Base-by-base conservation (phyloP, 2,329 filamentous ascomycete species). In the Pestalotiopsis fici region DNA sequence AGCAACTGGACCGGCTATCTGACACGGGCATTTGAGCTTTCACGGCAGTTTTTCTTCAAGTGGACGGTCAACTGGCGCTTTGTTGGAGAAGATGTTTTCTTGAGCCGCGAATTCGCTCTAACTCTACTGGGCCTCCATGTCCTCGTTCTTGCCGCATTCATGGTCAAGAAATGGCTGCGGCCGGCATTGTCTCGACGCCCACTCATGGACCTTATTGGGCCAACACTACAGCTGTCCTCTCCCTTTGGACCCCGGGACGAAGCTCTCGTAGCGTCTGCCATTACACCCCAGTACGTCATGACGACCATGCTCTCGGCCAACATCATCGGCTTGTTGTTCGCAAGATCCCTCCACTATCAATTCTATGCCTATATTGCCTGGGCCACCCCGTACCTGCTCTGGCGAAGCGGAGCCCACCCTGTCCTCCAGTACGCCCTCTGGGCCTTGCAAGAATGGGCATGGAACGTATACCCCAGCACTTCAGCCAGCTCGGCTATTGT, bases 61-160 rank as follows among this genome's bases (percentile, higher is more conserved):
- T 99, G 96, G 96, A 99, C 96, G 0, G 96, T 99, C 72, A 99
- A 99, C 80, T 99, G 96, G 96, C 90, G 95, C 65, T 98, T 98
- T 78, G 81, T 98, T n/a, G 91, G 92, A 18, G 94, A 98, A 79
- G 88, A 92, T 6, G 80, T 83, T 0, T 99, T 99, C 74, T 86
- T 97, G 59, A 87, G 85, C 72, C 87, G 83, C 68, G 77, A 82
- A 2, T 97, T 97, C 76, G 88, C 94, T 28, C 73, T 91, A 21
- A 79, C 81, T 15, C 85, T 98, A 63, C 83, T 97, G 28, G 83
- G 79, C 1, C 76, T 88, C 66, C 94, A 98, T 77, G 82, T 83
- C 28, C 78, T 83, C 9, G 83, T 94, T n/a, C 85, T 98, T 27
- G 73, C 84, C 28, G 77, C 87, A 43, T 97, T 97, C 77, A 81